Evolutionary conservation across 2,329 filamentous ascomycete species (phyloP).

Genomic region (Aspergillus pseudoglaucus): DNA sequence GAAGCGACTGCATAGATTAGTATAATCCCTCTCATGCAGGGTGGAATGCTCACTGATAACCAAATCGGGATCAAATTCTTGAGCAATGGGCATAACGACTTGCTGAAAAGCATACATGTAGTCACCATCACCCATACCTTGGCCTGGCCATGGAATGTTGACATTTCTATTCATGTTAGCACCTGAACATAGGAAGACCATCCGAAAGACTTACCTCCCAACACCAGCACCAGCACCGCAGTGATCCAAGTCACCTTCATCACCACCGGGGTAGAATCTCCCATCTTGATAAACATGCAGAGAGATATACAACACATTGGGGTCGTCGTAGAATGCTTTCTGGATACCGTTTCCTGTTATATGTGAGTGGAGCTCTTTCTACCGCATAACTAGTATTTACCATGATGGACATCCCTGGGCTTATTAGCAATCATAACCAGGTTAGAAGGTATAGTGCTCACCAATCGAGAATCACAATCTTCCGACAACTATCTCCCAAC

Average conservation of each 20-base stretch:
- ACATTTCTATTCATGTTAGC: conserved; percentile 45
- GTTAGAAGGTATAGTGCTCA: conserved; percentile 44
- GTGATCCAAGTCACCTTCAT: conserved; percentile 54
- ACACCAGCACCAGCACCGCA: conserved; percentile 53
- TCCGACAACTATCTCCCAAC: conserved; percentile 73
- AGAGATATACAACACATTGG: conserved; percentile 93
- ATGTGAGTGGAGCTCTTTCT: conserved; percentile 10
- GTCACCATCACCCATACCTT: conserved; percentile 88
- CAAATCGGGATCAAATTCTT: conserved; percentile 87
- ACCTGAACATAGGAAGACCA: neutral
- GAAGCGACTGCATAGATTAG: conserved; percentile 60
- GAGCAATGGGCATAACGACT: conserved; percentile 91
- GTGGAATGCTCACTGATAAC: conserved; percentile 56
- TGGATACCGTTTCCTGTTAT: conserved; percentile 80
- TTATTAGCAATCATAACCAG: conserved; percentile 13
- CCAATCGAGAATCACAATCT: conserved; percentile 91
- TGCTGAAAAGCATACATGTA: conserved; percentile 95
- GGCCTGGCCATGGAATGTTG: conserved; percentile 62
- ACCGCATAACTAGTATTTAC: conserved; percentile 23
- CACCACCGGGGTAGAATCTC: conserved; percentile 68
- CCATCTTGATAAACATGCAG: conserved; percentile 83
- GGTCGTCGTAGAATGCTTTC: conserved; percentile 90
- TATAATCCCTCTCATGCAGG: neutral
- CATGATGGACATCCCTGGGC: conserved; percentile 61
- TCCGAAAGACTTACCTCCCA: conserved; percentile 41